phyloP scores from a whole-genome alignment of 164 flowering plant genomes.

The Saururus chinensis region DNA sequence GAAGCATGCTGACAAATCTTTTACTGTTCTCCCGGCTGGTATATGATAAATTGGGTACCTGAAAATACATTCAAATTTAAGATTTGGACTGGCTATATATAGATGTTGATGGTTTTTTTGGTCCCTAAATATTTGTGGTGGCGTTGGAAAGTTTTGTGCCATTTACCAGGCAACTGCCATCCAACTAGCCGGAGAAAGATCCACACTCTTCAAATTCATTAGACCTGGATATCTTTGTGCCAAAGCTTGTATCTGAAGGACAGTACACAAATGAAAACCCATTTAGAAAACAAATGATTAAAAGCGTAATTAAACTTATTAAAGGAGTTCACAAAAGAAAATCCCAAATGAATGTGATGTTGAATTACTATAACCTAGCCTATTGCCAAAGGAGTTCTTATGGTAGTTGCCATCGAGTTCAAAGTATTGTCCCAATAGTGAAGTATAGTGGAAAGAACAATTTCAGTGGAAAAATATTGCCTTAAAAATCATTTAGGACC shows the following conservation, averaged over 20 bases:
- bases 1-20: constrained; percentile 85
- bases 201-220: constrained; percentile 38
- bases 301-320: neutral
- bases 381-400: too few relatives aligned
- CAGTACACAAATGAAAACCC: neutral
- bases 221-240: constrained; percentile 24
- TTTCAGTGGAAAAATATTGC: too few relatives aligned
- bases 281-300: neutral
- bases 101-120: neutral
- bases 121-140: neutral
- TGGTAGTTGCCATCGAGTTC: too few relatives aligned
- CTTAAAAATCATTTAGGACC: too few relatives aligned
- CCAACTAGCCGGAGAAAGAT: constrained; percentile 68
- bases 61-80: constrained; percentile 1
- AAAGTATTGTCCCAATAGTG: too few relatives aligned
- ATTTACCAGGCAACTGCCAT: constrained; percentile 55
- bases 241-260: constrained; percentile 30
- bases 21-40: constrained; percentile 86
- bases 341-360: neutral
- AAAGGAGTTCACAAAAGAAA: too few relatives aligned
- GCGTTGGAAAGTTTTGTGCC: neutral
- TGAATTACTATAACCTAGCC: too few relatives aligned
- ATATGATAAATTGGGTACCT: constrained; percentile 99
- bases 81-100: too few relatives aligned
- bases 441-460: too few relatives aligned